Evolutionary conservation across 31 red algal genomes (phyloP), one percentile per base, ranked within the genome.

Genomic region (Pterothamnion heteromorphum): DNA sequence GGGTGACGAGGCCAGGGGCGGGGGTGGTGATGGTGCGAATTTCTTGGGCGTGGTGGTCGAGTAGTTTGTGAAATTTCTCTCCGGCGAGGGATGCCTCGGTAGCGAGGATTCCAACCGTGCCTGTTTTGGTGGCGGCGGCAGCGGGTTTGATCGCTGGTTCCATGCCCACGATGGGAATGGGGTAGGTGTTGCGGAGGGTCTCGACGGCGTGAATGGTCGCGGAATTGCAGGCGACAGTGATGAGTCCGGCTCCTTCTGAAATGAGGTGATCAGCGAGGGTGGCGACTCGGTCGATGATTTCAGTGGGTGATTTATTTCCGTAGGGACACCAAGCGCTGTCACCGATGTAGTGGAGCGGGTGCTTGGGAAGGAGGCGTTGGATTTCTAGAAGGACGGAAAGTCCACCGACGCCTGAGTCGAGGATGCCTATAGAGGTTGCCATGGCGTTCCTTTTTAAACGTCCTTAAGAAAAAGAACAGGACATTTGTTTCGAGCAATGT

Each of bases 71-170:
- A 28, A 82, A 82, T 27, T 82, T 82, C 24, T 82, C 78, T 5
- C 78, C 78, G 9, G 78, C 78, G 78, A 82, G 9, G 5, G 78
- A 82, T 23, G 78, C 78, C 31, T 82, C 78, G 31, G 78, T 82
- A 23, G 78, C 78, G 14, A 82, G 78, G 5, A 82, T 27, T 9
- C 78, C 78, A 27, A 82, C 31, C 9, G 31, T 27, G 14, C 26
- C 26, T 27, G 14, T 23, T 14, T 82, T 14, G 24, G 78, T 82
- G 20, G 78, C 78, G 21, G 21, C 24, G 26, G 78, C 78, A 23
- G 78, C 78, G 21, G 78, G 78, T 28, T 82, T 82, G 14, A 82
- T 27, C 31, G 78, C 78, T 9, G 78, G 78, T 82, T 82, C 78
- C 78, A 82, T 82, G 9, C 78, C 78, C 31, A 27, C 24, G 24